These are phyloP conservation scores for Lenzites betulinus DNA, from an alignment of 768 basidiomycete genomes.

Conservation along the genomic window DNA sequence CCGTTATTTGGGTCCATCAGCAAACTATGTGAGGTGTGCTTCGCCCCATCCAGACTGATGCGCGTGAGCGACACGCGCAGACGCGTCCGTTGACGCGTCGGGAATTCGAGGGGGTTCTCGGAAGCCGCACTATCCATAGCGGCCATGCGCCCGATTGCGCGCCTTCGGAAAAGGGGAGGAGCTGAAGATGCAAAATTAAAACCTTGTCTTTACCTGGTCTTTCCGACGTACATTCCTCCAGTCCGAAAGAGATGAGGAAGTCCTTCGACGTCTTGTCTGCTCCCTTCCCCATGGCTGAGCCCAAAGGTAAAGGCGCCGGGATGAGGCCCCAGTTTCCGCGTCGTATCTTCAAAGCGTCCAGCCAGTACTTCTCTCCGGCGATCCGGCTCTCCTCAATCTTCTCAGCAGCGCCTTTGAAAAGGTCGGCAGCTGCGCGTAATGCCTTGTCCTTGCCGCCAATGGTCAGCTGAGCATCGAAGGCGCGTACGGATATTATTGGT, in stretches of 20 bases:
- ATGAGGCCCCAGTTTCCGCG: slow-evolving; percentile 79
- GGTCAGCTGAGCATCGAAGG: slow-evolving; percentile 38
- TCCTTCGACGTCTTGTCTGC: slow-evolving; percentile 81
- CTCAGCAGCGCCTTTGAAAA: slow-evolving; percentile 71
- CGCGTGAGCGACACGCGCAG: slow-evolving; percentile 59
- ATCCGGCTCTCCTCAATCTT: slow-evolving; percentile 65
- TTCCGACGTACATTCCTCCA: slow-evolving; percentile 72
- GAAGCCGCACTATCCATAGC: slow-evolving; percentile 42
- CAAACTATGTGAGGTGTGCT: slow-evolving; percentile 41
- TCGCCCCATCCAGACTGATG: slow-evolving; percentile 36
- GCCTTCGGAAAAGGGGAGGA: slow-evolving; percentile 59
- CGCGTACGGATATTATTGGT: slow-evolving; percentile 44
- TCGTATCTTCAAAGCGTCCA: slow-evolving; percentile 76
- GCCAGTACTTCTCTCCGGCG: slow-evolving; percentile 76
- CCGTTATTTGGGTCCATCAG: slow-evolving; percentile 33
- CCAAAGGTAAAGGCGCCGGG: slow-evolving; percentile 75
- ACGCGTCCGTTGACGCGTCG: slow-evolving; percentile 62
- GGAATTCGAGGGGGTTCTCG: slow-evolving; percentile 52
- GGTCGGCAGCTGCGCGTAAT: slow-evolving; percentile 67
- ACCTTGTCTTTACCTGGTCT: not conserved
- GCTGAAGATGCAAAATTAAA: slow-evolving; percentile 44
- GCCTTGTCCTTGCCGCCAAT: slow-evolving; percentile 84
- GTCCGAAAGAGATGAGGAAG: slow-evolving; percentile 75
- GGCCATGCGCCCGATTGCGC: slow-evolving; percentile 70
- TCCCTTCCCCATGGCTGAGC: slow-evolving; percentile 71